phyloP scores from a whole-genome alignment of 164 flowering plant species.

The Magnolia officinalis region DNA sequence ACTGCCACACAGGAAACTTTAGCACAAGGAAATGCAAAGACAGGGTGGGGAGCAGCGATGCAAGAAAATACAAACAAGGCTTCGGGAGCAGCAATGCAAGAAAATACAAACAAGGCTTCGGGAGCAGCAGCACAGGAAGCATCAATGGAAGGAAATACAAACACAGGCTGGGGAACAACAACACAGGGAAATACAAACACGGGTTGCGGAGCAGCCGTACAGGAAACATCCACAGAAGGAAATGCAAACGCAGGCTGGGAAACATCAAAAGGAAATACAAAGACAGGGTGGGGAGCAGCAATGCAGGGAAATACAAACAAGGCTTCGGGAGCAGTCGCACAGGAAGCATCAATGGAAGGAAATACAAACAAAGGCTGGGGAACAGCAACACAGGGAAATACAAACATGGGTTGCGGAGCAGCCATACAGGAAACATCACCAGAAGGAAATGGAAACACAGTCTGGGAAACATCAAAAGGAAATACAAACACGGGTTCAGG shows the following conservation, averaged over 20 bases:
- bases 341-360: not conserved
- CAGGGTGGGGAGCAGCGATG: conserved; percentile 36
- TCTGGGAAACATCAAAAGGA: conserved; percentile 9
- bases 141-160: not conserved
- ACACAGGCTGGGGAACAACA: conserved; percentile 7
- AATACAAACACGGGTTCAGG: not conserved
- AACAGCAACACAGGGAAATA: conserved; percentile 6
- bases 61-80: conserved; percentile 11
- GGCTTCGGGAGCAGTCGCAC: conserved; percentile 35
- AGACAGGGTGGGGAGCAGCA: not conserved
- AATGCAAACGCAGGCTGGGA: not conserved
- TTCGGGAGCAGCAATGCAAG: not conserved
- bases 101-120: conserved; percentile 30
- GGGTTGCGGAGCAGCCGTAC: conserved; percentile 26
- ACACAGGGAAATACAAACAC: conserved; percentile 20
- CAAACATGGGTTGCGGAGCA: conserved; percentile 16
- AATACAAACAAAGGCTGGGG: not conserved
- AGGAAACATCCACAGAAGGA: not conserved
- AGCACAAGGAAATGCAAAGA: conserved; percentile 31
- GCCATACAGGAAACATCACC: conserved; percentile 15
- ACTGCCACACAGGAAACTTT: conserved; percentile 16
- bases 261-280: not conserved
- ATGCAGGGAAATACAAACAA: conserved; percentile 17
- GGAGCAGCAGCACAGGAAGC: conserved; percentile 22
- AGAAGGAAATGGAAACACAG: conserved; percentile 7